A percentile compares a stretch with the other conserved stretches of the same genome.
Conservation (phyloP, 2,329 filamentous ascomycete species). For the Hymenoscyphus fraxineus region DNA sequence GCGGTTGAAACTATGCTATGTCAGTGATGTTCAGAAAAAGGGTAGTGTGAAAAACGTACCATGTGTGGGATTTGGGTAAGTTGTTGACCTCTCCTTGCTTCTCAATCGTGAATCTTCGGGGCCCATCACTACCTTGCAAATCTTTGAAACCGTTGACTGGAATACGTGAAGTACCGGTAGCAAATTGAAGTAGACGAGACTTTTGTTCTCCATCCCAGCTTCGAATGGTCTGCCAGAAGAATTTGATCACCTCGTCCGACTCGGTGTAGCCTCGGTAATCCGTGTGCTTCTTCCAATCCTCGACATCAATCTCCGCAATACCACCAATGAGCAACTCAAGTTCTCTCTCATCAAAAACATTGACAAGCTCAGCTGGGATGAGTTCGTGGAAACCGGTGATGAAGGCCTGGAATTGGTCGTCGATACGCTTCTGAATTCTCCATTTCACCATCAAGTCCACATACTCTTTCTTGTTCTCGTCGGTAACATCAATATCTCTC, state of each 20-base stretch:
- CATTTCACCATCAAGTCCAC: slow-evolving; percentile 98
- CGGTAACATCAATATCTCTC: slow-evolving; percentile 90
- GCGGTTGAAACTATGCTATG: slow-evolving; percentile 77
- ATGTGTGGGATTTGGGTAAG: slow-evolving; percentile 95
- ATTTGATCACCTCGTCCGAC: slow-evolving; percentile 92
- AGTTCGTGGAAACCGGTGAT: slow-evolving; percentile 97
- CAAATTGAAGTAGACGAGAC: slow-evolving; percentile 91
- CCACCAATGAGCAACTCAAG: slow-evolving; percentile 94
- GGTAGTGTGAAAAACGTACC: slow-evolving; percentile 55
- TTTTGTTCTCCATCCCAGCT: slow-evolving; percentile 99
- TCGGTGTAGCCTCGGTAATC: slow-evolving; percentile 99
- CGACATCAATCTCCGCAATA: slow-evolving; percentile 99
- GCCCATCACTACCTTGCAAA: slow-evolving; percentile 93
- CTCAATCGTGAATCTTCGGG: slow-evolving; percentile 93
- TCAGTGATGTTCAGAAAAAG: slow-evolving; percentile 16
- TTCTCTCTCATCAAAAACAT: slow-evolving; percentile 97
- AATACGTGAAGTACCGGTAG: slow-evolving; percentile 94
- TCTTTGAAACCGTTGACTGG: slow-evolving; percentile 99
- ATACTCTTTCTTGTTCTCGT: slow-evolving; percentile 99
- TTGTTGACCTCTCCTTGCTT: slow-evolving; percentile 90
- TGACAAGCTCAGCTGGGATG: slow-evolving; percentile 92
- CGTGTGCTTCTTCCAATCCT: slow-evolving; percentile 99
- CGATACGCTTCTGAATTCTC: slow-evolving; percentile 97
- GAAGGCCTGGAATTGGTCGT: slow-evolving; percentile 97
- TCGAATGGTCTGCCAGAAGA: slow-evolving; percentile 98